Evolutionary conservation across 345 rosid species (phyloP).

Genomic region (Syzygium aqueum): DNA sequence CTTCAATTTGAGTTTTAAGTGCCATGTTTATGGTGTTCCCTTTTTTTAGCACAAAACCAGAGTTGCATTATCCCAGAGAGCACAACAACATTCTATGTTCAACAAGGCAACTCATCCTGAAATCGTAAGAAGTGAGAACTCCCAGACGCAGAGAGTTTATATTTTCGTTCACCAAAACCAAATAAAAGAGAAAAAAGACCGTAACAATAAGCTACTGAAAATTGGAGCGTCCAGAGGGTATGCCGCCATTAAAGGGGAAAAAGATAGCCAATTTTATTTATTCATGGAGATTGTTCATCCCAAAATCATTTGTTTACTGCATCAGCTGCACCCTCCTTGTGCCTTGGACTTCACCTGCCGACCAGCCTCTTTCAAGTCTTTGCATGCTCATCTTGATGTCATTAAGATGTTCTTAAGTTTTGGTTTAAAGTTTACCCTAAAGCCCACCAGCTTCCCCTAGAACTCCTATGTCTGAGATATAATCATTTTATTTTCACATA

Average conservation of each 20-base stretch:
- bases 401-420: not conserved
- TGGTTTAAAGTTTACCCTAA: not conserved
- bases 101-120: not conserved
- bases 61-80: not conserved
- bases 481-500: not conserved
- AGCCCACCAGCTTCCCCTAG: not conserved
- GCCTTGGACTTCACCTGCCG: not conserved
- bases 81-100: not conserved
- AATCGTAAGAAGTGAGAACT: not conserved
- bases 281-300: not conserved
- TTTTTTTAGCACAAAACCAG: not conserved
- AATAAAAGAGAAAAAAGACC: not conserved
- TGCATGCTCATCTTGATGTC: not conserved
- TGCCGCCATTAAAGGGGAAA: not conserved
- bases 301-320: not conserved
- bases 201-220: not conserved
- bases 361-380: not conserved
- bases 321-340: not conserved
- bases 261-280: not conserved
- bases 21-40: not conserved
- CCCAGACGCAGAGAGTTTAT: not conserved
- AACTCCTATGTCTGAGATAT: not conserved
- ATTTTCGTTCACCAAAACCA: not conserved
- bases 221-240: not conserved
- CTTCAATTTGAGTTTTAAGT: not conserved